A percentile compares a stretch with the other conserved stretches of the same genome.
These are phyloP conservation scores for Metschnikowia dekortorum DNA, from an alignment of 805 yeast genomes.

Conservation along the genomic window DNA sequence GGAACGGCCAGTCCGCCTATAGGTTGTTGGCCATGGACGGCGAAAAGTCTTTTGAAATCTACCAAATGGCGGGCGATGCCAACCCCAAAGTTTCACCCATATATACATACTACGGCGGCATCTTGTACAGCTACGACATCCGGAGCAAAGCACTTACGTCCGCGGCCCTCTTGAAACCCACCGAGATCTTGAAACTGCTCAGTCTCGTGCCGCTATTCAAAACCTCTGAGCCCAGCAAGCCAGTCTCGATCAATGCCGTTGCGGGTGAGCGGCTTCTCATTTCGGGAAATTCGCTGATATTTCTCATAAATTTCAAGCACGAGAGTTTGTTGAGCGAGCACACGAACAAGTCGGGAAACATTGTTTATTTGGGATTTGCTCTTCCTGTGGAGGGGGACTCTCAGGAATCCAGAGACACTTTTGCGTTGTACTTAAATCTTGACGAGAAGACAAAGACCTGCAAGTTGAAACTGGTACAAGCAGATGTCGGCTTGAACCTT, in stretches of 20 bases:
- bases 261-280: slow-evolving; percentile 46
- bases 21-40: slow-evolving; percentile 23
- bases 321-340: slow-evolving; percentile 35
- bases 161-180: slow-evolving; percentile 23
- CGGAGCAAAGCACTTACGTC: slow-evolving; percentile 16
- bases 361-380: slow-evolving; percentile 16
- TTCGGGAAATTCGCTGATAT: slow-evolving; percentile 35
- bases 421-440: slow-evolving; percentile 38
- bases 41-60: slow-evolving; percentile 22
- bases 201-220: slow-evolving; percentile 18
- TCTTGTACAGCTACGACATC: slow-evolving; percentile 22
- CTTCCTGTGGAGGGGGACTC: slow-evolving; percentile 42
- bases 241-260: slow-evolving; percentile 34
- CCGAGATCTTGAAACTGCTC: slow-evolving; percentile 16
- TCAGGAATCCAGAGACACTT: slow-evolving; percentile 35
- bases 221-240: slow-evolving; percentile 2
- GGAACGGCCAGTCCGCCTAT: slow-evolving; percentile 11
- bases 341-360: slow-evolving; percentile 24
- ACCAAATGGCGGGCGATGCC: slow-evolving; percentile 12
- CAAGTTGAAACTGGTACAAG: slow-evolving; percentile 40
- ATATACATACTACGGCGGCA: slow-evolving; percentile 25
- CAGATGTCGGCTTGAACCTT: slow-evolving; percentile 64
- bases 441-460: slow-evolving; percentile 41
- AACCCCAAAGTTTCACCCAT: slow-evolving; percentile 2
- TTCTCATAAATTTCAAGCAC: slow-evolving; percentile 43